These are phyloP conservation scores for Botryotinia globosa DNA, from an alignment of 2,329 filamentous ascomycete genomes.

Conservation along the genomic window DNA sequence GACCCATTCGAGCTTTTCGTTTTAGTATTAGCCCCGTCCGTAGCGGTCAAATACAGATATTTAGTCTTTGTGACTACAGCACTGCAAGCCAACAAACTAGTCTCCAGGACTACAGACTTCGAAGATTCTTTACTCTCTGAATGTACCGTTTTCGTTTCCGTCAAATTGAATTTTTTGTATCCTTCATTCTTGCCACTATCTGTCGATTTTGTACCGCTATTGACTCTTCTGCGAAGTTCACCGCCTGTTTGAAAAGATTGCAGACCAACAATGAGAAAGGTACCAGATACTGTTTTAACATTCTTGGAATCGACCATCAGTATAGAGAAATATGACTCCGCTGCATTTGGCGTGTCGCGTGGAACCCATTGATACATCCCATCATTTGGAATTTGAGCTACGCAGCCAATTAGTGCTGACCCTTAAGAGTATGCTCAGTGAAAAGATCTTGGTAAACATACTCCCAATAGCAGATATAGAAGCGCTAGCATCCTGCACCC, in stretches of 20 bases:
- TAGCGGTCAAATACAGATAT: neutral
- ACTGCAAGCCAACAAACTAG: neutral
- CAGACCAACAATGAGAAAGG: neutral
- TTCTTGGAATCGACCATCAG: neutral
- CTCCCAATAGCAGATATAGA: neutral
- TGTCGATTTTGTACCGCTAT: too few relatives aligned
- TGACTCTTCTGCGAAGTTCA: neutral
- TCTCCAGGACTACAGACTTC: neutral
- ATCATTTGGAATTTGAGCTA: constrained; percentile 6
- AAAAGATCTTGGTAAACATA: neutral
- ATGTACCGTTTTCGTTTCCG: neutral
- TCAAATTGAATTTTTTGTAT: neutral
- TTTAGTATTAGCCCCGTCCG: neutral
- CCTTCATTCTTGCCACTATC: neutral
- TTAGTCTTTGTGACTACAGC: neutral
- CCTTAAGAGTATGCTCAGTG: neutral
- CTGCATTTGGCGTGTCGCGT: neutral
- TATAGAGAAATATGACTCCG: neutral
- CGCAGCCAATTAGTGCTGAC: neutral
- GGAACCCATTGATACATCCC: constrained; percentile 4
- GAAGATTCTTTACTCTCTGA: neutral
- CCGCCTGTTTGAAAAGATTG: neutral
- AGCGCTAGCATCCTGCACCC: neutral
- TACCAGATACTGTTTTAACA: neutral
- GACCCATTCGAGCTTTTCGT: neutral